Evolutionary conservation across 2,329 filamentous ascomycete species (phyloP).

Genomic region (Penicillium sp.): DNA sequence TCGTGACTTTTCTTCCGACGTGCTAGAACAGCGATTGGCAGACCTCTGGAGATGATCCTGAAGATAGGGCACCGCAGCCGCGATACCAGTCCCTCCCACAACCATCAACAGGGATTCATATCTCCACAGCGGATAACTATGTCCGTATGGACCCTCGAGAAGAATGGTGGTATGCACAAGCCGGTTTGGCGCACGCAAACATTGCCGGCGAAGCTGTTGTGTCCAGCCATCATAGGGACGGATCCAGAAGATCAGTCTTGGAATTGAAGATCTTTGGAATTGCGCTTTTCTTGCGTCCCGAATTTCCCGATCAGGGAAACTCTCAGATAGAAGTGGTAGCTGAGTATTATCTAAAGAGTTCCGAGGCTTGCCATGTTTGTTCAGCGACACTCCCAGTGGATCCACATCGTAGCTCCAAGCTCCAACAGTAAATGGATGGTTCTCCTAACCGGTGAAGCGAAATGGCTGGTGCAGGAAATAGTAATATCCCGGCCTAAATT

Average conservation of each 20-base stretch:
- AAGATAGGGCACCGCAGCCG: conserved; percentile 56
- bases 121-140: conserved; percentile 47
- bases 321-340: conserved; percentile 36
- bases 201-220: conserved; percentile 50
- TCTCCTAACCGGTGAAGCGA: conserved; percentile 55
- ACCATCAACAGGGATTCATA: conserved; percentile 61
- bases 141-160: conserved; percentile 59
- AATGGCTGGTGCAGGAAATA: conserved; percentile 59
- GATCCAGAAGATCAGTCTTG: conserved; percentile 56
- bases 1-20: conserved; percentile 25
- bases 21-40: conserved; percentile 10
- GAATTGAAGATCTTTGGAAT: conserved; percentile 17
- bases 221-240: conserved; percentile 61
- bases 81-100: conserved; percentile 42
- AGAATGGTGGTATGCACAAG: conserved; percentile 47
- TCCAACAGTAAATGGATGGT: conserved; percentile 58
- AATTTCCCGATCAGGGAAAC: conserved; percentile 6
- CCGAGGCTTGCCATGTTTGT: conserved; percentile 12
- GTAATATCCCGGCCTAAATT: conserved; percentile 54
- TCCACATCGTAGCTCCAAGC: conserved; percentile 35
- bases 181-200: conserved; percentile 33
- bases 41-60: conserved; percentile 40
- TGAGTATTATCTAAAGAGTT: conserved; percentile 28
- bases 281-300: not conserved
- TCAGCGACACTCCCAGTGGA: not conserved